Conservation (phyloP, 768 basidiomycete genomes). For the Lactarius quietus region DNA sequence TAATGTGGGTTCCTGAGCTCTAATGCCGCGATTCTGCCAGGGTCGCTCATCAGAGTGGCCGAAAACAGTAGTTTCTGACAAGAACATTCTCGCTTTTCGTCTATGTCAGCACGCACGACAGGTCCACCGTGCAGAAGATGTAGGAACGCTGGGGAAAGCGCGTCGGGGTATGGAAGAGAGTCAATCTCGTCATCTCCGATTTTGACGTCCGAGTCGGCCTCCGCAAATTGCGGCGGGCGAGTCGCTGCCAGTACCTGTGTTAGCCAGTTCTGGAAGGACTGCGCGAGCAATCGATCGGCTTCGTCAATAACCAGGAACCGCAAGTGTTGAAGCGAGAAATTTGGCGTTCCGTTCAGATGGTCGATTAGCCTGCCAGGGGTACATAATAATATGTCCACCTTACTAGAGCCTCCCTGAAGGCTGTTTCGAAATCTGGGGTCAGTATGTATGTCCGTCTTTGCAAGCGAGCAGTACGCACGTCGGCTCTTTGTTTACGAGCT, state of each 20-base stretch:
- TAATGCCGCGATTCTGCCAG: slow-evolving; percentile 85
- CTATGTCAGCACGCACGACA: slow-evolving; percentile 45
- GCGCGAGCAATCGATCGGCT: slow-evolving; percentile 91
- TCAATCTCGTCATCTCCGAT: background rate
- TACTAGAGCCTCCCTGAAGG: slow-evolving; percentile 81
- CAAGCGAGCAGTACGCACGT: slow-evolving; percentile 39
- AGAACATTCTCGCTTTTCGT: slow-evolving; percentile 56
- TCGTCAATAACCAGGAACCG: slow-evolving; percentile 98
- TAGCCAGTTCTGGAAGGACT: slow-evolving; percentile 97
- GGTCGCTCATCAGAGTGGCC: slow-evolving; percentile 92
- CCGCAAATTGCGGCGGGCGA: slow-evolving; percentile 33
- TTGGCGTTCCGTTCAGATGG: slow-evolving; percentile 81
- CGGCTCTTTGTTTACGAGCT: slow-evolving; percentile 59
- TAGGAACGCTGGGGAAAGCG: slow-evolving; percentile 59
- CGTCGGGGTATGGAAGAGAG: slow-evolving; percentile 42
- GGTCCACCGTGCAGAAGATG: slow-evolving; percentile 40
- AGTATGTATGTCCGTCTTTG: background rate
- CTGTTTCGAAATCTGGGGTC: slow-evolving; percentile 36
- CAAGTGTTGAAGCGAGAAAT: slow-evolving; percentile 90
- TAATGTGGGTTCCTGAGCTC: slow-evolving; percentile 79
- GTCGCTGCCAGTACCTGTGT: slow-evolving; percentile 78
- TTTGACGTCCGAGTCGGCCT: background rate
- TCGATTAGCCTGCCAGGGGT: slow-evolving; percentile 96
- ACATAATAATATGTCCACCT: slow-evolving; percentile 90
- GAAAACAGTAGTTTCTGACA: slow-evolving; percentile 97